These are phyloP conservation scores for Ramalina intermedia DNA, from an alignment of 495 filamentous ascomycete species.

Conservation along the genomic window DNA sequence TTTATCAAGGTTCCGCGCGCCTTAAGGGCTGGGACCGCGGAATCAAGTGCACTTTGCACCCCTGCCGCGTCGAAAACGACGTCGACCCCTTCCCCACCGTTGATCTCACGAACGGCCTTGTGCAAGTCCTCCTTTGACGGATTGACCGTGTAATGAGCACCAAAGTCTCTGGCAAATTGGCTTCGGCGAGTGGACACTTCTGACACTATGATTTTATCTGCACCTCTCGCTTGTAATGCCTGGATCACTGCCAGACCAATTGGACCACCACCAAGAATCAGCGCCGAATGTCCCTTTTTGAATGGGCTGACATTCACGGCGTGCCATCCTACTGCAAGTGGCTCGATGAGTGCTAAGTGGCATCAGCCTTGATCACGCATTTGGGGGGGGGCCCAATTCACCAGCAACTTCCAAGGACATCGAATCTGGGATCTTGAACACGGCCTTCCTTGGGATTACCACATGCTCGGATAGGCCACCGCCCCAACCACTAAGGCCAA, in stretches of 20 bases:
- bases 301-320: slow-evolving; percentile 41
- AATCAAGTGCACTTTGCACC: slow-evolving; percentile 35
- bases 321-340: slow-evolving; percentile 51
- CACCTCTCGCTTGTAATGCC: slow-evolving; percentile 34
- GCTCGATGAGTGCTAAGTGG: slow-evolving; percentile 39
- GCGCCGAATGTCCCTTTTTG: slow-evolving; percentile 31
- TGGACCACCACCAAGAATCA: slow-evolving; percentile 47
- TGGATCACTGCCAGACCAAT: slow-evolving; percentile 50
- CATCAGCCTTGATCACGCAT: neutral
- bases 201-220: slow-evolving; percentile 39
- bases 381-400: slow-evolving; percentile 8
- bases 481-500: slow-evolving; percentile 44
- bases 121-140: slow-evolving; percentile 38
- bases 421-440: slow-evolving; percentile 31
- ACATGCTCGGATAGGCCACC: slow-evolving; percentile 44
- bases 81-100: slow-evolving; percentile 34
- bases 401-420: slow-evolving; percentile 36
- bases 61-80: slow-evolving; percentile 46
- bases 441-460: slow-evolving; percentile 30
- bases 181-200: slow-evolving; percentile 37
- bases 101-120: slow-evolving; percentile 28
- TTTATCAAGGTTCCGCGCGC: slow-evolving; percentile 44
- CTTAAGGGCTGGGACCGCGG: slow-evolving; percentile 33
- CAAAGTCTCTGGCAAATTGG: slow-evolving; percentile 33
- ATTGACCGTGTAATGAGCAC: slow-evolving; percentile 41